Base-by-base conservation (phyloP, 1,284 basidiomycete genomes). In the Melampsora americana region DNA sequence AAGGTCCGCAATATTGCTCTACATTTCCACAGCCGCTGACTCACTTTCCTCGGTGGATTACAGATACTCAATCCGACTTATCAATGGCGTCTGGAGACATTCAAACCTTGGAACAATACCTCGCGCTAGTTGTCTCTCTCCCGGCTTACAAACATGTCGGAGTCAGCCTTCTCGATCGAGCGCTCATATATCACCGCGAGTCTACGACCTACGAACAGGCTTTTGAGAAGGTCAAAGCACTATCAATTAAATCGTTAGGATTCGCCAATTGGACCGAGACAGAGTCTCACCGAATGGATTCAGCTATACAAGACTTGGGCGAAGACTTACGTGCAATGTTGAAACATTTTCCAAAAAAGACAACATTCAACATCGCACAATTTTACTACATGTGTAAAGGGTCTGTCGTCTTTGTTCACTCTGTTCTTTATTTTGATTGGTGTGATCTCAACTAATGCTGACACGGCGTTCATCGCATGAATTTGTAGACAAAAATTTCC, bases 351-450 rank as follows among this genome's bases (percentile, higher is more conserved):
- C 66, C 73, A 18, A 76, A 76, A 44, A 76, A 76, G 61, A 64
- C 14, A 39, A 42, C 42, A 12, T 60, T 32, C 3, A 66, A 76
- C 44, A 56, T 76, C 18, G 67, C 73, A 0, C 67, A 69, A 18
- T 69, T 69, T 56, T 76, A 69, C 26, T 76, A 76, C 35, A 76
- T 76, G 73, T 68, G 68, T 23, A 76, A 76, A 76, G 73, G 73
- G 73, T 76, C 14, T n/a, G 73, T 69, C 56, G 23, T 46, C 11
- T 53, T n/a, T 12, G 7, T 64, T 64, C 28, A 3, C 14, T 32
- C 23, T 28, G 30, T 18, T 62, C 18, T 53, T 26, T 20, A 16
- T 11, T 59, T n/a, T 11, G n/a, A 23, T 30, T 23, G 0, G 5
- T 26, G 20, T 23, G 16, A 5, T 26, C 35, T 20, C 35, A 30